phyloP scores from a whole-genome alignment of 139 green algal genomes.

The Pleodorina starrii region DNA sequence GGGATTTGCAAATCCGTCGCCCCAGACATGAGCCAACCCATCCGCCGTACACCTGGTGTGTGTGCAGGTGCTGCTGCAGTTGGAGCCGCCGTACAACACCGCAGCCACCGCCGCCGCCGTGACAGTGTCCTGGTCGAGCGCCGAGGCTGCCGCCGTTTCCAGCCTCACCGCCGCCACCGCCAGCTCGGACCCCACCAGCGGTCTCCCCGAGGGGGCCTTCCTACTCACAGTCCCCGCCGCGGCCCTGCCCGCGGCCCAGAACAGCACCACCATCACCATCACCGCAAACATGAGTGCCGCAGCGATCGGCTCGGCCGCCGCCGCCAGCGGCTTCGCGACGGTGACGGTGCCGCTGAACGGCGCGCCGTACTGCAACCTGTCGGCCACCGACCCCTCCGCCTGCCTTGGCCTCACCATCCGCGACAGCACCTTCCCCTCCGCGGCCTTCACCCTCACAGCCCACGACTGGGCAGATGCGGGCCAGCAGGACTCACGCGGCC shows the following conservation, averaged over 20 bases:
- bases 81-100: conserved; percentile 10
- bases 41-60: too few relatives aligned
- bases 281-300: neutral
- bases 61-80: neutral
- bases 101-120: neutral
- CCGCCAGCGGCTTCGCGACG: neutral
- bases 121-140: neutral
- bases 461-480: neutral
- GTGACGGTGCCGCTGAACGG: conserved; percentile 14
- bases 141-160: neutral
- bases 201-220: neutral
- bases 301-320: neutral
- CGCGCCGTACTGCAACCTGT: conserved; percentile 13
- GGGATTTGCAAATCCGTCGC: too few relatives aligned
- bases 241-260: neutral
- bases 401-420: neutral
- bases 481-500: neutral
- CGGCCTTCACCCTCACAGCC: neutral
- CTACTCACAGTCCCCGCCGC: conserved; percentile 10
- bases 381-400: neutral
- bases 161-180: neutral
- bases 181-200: neutral
- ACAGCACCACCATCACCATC: neutral
- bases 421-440: conserved; percentile 1
- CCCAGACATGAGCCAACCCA: too few relatives aligned